Base-by-base conservation (phyloP, 805 yeast genomes). In the Yamadazyma olivae region DNA sequence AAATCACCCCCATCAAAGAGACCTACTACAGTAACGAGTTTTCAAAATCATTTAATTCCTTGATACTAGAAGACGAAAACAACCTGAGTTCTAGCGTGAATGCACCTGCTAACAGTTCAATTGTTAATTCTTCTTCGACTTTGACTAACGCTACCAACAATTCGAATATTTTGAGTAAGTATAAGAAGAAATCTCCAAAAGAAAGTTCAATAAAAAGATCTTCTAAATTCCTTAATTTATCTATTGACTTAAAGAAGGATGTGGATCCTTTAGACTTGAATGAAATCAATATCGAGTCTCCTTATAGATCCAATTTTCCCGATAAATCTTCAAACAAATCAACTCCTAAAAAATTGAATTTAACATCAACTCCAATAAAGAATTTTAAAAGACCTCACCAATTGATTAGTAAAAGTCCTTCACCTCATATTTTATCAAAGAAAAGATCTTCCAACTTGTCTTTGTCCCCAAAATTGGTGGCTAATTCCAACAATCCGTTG, bases 321-420 rank as follows among this genome's bases (percentile, higher is more conserved):
- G 12, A 10, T 7, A 24, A 13, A 9, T 24, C 27, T 16, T 8
- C 18, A 6, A 6, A 5, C 13, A 13, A 27, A 27, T 7, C 9
- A 20, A 20, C 23, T 20, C 28, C 28, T n/a, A 15, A 13, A 15
- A 25, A 25, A 25, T 8, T 25, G 8, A 13, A 8, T n/a, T 15
- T 14, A 8, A 39, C 41, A 10, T 40, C 44, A 5, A 44, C 49
- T 17, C 49, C 49, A 15, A 30, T 36, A 17, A 62, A 61, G 40
- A 66, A 64, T 41, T 67, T 64, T 49, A 67, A 67, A 40, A 50
- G 74, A 22, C 74, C 74, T 1, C 73, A 66, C 44, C 58, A 61
- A 37, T 51, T 67, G 33, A 63, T 67, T 16, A 64, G 71, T 40
- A 71, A 67, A 42, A 57, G 66, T 13, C 74, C 74, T 4, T 64